Evolutionary conservation across 2,329 filamentous ascomycete species (phyloP).

Genomic region (Aspergillus sp.): DNA sequence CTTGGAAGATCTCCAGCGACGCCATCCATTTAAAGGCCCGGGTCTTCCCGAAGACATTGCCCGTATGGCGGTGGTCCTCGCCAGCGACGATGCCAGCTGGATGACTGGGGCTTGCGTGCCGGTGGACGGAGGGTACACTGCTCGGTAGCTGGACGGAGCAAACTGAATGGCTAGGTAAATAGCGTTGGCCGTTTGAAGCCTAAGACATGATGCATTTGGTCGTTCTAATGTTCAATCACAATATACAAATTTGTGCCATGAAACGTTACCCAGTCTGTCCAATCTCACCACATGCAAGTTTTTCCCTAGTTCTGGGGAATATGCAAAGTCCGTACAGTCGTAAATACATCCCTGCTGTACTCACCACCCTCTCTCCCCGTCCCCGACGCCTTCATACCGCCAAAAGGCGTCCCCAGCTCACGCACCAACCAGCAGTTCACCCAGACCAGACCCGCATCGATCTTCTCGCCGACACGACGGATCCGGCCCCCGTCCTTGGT

Average conservation of each 20-base stretch:
- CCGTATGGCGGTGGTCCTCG: conserved; percentile 44
- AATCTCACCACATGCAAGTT: neutral
- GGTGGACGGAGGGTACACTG: conserved; percentile 47
- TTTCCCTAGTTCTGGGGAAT: conserved; percentile 4
- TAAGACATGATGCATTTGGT: no score
- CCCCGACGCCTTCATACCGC: conserved; percentile 20
- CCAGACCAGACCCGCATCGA: conserved; percentile 55
- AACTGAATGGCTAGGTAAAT: no score
- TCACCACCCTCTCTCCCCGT: conserved; percentile 15
- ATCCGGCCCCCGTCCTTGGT: conserved; percentile 59
- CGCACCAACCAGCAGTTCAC: conserved; percentile 28
- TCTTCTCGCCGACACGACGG: conserved; percentile 58
- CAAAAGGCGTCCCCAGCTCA: conserved; percentile 20
- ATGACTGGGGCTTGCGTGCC: conserved; percentile 45
- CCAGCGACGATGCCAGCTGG: conserved; percentile 47
- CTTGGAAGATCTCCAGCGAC: conserved; percentile 8
- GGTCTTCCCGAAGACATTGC: conserved; percentile 35
- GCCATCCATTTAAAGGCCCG: conserved; percentile 26
- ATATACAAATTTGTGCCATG: no score
- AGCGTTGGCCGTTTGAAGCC: neutral
- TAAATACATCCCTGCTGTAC: conserved; percentile 17
- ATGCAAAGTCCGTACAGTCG: conserved; percentile 18
- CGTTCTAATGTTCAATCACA: no score
- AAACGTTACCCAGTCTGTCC: no score
- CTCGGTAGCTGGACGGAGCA: conserved; percentile 5